Conservation (phyloP, 2,329 filamentous ascomycete genomes). For the Epichloe elymi region DNA sequence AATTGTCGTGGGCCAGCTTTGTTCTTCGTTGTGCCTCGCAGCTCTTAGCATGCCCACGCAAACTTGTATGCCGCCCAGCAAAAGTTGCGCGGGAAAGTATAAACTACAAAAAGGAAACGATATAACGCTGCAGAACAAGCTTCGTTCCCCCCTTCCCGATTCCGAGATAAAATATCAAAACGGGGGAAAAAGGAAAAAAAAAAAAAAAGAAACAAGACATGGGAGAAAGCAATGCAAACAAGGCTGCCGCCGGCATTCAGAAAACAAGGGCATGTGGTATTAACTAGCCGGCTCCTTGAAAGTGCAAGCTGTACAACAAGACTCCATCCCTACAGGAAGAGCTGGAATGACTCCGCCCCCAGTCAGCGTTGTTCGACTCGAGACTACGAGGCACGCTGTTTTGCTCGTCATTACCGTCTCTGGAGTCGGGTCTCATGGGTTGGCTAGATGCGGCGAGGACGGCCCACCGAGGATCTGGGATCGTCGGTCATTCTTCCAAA, state of each 20-base stretch:
- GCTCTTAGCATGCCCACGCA: neutral
- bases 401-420: neutral
- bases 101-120: constrained; percentile 1
- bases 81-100: constrained; percentile 1
- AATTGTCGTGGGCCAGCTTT: neutral
- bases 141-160: neutral
- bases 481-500: constrained; percentile 63
- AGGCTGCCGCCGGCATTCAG: neutral
- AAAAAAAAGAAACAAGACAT: neutral
- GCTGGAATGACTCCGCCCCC: constrained; percentile 6
- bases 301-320: constrained; percentile 15
- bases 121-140: constrained; percentile 1
- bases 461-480: constrained; percentile 25
- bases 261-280: neutral
- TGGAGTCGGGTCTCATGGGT: neutral
- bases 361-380: neutral
- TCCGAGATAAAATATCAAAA: neutral
- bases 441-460: constrained; percentile 2
- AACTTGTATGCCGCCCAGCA: neutral
- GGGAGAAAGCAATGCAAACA: neutral
- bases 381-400: neutral
- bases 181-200: too few relatives aligned
- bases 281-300: neutral
- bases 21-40: neutral
- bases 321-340: constrained; percentile 10